Evolutionary conservation across 1,139 yeast genomes (phyloP), one percentile per base, ranked within the genome.

Genomic region (Yamadazyma kanchanaburiensis): DNA sequence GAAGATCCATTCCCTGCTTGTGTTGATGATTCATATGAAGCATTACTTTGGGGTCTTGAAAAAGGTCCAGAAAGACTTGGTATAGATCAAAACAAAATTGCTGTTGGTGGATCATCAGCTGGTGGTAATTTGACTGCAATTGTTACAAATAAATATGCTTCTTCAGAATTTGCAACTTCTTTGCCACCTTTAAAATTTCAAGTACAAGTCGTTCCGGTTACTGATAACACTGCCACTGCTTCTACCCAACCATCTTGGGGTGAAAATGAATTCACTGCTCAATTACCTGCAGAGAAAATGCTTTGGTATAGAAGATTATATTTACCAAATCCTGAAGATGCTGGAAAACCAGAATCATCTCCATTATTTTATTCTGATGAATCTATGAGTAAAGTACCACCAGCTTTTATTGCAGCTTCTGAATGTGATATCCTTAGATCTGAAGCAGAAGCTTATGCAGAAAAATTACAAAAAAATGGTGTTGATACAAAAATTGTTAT

Each of bases 1-100:
- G 75, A 73, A 42, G 45, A 55, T 34, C 74, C 74, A 11, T 73
- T 57, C 39, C 79, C 79, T 3, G 70, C 72, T 6, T 60, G 68
- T 27, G 63, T 66, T 4, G 62, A 70, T n/a, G 77, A 71, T 46
- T 46, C 72, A 13, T 67, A 51, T 43, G 74, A 63, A 24, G 31
- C 58, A 2, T 37, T 50, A 13, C 19, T 54, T 14, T 55, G 51
- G 48, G 49, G 41, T 1, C 38, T 44, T 11, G 53, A 48, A 27
- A 20, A 28, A 1, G 57, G 48, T 0, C 38, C 49, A 4, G 7
- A 21, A 23, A 46, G 39, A 10, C 43, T 66, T 20, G 52, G 49
- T 5, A 52, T 63, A 22, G 54, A 70, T 38, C 42, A 43, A 22
- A 43, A 43, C 21, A 63, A 58, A 28, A 48, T 70, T n/a, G 63